These are phyloP conservation scores for Zancudomyces culisetae DNA, from an alignment of 371 early-diverging fungal species.

Conservation along the genomic window DNA sequence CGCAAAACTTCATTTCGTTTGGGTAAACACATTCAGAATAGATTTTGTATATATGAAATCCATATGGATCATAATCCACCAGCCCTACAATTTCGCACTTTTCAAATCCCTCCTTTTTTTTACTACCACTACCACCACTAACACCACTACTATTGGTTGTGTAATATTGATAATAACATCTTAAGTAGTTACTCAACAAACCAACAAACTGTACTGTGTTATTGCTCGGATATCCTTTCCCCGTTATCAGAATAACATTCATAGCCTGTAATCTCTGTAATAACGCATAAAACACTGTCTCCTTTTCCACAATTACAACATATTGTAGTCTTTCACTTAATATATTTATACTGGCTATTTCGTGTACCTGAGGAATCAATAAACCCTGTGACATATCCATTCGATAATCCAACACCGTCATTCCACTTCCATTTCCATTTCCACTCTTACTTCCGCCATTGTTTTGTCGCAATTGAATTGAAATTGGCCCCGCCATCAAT, in stretches of 20 bases:
- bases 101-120: too few relatives aligned
- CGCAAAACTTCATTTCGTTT: too few relatives aligned
- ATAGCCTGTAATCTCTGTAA: background rate
- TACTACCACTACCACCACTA: too few relatives aligned
- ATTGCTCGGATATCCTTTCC: slow-evolving; percentile 1
- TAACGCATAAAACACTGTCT: background rate
- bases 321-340: background rate
- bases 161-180: background rate
- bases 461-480: background rate
- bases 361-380: slow-evolving; percentile 1
- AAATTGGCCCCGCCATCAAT: background rate
- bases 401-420: background rate
- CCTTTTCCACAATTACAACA: slow-evolving; percentile 3
- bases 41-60: background rate
- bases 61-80: slow-evolving; percentile 2
- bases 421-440: too few relatives aligned
- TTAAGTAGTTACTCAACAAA: background rate
- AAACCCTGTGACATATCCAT: background rate
- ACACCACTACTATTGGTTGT: too few relatives aligned
- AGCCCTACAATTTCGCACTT: too few relatives aligned
- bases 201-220: background rate
- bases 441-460: too few relatives aligned
- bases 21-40: too few relatives aligned
- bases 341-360: background rate
- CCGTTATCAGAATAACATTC: background rate